These are phyloP conservation scores for Aegilops longissima DNA, from an alignment of 176 grass and related monocot genomes.

Conservation along the genomic window DNA sequence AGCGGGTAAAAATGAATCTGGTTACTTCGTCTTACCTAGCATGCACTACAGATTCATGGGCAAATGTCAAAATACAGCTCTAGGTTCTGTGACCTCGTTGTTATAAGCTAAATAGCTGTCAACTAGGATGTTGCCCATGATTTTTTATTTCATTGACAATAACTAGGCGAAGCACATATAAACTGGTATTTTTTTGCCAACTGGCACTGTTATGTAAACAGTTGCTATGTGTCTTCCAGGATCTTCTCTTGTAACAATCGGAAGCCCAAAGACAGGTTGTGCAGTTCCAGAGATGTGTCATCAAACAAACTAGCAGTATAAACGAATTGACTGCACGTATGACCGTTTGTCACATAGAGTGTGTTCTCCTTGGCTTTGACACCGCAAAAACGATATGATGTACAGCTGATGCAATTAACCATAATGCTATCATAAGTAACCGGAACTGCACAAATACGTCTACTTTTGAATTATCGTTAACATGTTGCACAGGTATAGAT, in stretches of 20 bases:
- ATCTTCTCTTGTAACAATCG: neutral
- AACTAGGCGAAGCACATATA: no score
- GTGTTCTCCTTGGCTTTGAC: no score
- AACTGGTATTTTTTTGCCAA: neutral
- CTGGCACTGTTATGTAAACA: neutral
- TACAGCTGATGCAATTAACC: no score
- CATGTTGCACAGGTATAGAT: no score
- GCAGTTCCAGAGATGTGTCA: neutral
- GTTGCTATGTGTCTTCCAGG: neutral
- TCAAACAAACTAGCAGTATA: neutral
- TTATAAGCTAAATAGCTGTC: conserved; percentile 13
- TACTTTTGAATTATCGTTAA: no score
- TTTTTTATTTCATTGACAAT: neutral
- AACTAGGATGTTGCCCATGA: neutral
- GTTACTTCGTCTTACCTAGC: neutral
- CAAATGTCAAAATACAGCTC: neutral
- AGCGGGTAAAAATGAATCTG: neutral
- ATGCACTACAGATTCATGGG: neutral
- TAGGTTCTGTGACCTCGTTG: neutral
- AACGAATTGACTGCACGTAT: neutral
- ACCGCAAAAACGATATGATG: no score
- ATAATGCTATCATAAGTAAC: no score
- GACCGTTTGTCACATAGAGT: no score
- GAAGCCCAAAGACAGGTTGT: neutral
- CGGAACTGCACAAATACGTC: no score